phyloP scores from a whole-genome alignment of 176 grass and related monocot species.

The Poa pratensis region DNA sequence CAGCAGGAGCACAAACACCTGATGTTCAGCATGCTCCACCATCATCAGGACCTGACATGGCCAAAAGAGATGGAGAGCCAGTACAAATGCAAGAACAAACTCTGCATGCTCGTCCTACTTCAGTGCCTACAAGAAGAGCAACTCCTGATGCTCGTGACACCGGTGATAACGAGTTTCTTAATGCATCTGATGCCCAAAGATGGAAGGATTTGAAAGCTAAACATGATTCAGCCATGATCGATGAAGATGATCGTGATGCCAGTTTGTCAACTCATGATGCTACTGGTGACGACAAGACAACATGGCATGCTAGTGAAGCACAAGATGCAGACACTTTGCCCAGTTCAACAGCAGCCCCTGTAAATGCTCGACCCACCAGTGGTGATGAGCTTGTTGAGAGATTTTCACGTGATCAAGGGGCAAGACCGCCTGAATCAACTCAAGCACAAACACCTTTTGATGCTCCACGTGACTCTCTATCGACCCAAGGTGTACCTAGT shows the following conservation, averaged over 20 bases:
- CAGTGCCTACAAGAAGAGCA: constrained; percentile 13
- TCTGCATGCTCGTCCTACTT: constrained; percentile 32
- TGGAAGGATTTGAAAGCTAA: constrained; percentile 27
- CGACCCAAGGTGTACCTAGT: not conserved
- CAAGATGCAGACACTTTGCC: constrained; percentile 9
- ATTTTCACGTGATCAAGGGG: constrained; percentile 12
- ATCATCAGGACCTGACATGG: constrained; percentile 7
- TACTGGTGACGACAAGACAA: constrained; percentile 22
- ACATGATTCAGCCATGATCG: constrained; percentile 10
- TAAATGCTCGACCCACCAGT: constrained; percentile 11
- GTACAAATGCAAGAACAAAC: constrained; percentile 40
- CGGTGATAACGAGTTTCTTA: constrained; percentile 1
- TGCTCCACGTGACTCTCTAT: constrained; percentile 14
- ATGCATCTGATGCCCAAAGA: constrained; percentile 32
- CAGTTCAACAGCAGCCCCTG: not conserved
- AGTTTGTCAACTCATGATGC: constrained; percentile 18
- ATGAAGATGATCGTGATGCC: constrained; percentile 8
- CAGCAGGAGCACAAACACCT: constrained; percentile 21
- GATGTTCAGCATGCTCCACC: constrained; percentile 19
- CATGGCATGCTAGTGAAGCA: constrained; percentile 8
- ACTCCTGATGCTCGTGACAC: constrained; percentile 16
- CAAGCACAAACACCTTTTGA: constrained; percentile 10
- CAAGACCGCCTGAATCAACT: constrained; percentile 13
- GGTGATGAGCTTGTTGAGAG: not conserved
- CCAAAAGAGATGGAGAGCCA: not conserved